Conservation (phyloP, 1,139 yeast genomes). For the Lizanozyma gosingica region DNA sequence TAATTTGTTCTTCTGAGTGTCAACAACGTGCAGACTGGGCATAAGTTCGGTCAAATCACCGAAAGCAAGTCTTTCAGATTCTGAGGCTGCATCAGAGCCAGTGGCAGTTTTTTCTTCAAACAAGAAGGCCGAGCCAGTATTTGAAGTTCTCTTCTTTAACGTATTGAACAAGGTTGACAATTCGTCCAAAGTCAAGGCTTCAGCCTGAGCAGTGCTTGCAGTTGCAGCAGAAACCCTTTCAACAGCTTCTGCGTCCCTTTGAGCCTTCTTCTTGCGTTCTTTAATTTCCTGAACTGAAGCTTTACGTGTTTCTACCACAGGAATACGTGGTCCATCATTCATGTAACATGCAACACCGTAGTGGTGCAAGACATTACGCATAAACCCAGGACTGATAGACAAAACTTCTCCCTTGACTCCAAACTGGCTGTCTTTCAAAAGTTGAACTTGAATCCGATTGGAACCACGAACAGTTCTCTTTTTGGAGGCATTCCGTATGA, state of each 20-base stretch:
- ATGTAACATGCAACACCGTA: conserved; percentile 33
- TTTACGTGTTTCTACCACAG: conserved; percentile 23
- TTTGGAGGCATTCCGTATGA: background rate
- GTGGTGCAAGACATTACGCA: conserved; percentile 36
- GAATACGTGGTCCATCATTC: conserved; percentile 29
- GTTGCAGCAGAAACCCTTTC: conserved; percentile 3
- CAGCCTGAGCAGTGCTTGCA: conserved; percentile 4
- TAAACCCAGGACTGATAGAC: conserved; percentile 34
- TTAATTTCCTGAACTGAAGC: background rate
- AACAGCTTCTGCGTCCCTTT: conserved; percentile 7
- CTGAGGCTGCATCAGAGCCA: conserved; percentile 2
- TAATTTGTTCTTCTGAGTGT: background rate
- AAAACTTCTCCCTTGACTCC: conserved; percentile 34
- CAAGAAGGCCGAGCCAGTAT: background rate
- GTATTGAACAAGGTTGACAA: conserved; percentile 27
- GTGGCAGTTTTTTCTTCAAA: conserved; percentile 2
- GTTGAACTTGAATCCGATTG: conserved; percentile 18
- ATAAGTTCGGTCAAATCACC: conserved; percentile 1
- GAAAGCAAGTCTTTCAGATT: conserved; percentile 1
- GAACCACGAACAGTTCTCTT: background rate
- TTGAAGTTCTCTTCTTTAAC: conserved; percentile 10
- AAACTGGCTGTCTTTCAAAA: conserved; percentile 24
- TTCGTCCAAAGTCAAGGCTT: conserved; percentile 26
- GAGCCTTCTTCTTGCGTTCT: conserved; percentile 6
- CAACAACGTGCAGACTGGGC: background rate